phyloP scores from a whole-genome alignment of 495 filamentous ascomycete species.

The Umbilicaria muhlenbergii region DNA sequence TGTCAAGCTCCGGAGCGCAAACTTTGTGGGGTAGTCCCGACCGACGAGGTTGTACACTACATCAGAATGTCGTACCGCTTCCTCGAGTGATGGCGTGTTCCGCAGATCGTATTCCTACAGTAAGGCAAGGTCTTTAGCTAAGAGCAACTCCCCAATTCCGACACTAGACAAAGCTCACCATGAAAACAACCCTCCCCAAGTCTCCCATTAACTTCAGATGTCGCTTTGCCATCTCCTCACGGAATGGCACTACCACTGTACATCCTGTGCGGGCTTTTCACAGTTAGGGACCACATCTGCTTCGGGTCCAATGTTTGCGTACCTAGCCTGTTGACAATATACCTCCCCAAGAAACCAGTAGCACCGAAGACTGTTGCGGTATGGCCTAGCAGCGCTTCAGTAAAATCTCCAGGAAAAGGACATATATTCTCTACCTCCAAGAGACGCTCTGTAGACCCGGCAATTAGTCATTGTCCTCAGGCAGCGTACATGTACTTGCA shows the following conservation, averaged over 20 bases:
- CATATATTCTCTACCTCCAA: conserved; percentile 51
- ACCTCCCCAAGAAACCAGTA: conserved; percentile 87
- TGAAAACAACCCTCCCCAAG: conserved; percentile 73
- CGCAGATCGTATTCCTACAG: conserved; percentile 80
- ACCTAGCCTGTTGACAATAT: conserved; percentile 96
- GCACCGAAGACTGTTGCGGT: conserved; percentile 97
- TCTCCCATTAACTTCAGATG: conserved; percentile 93
- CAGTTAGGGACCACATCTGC: conserved; percentile 18
- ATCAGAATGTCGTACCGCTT: conserved; percentile 90
- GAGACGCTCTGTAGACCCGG: conserved; percentile 45
- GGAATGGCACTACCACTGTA: conserved; percentile 82
- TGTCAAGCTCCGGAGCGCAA: conserved; percentile 16
- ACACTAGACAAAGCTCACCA: conserved; percentile 33
- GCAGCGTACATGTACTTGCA: not conserved
- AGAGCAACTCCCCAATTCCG: not conserved
- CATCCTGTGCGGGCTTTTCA: conserved; percentile 70
- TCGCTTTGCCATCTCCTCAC: conserved; percentile 95
- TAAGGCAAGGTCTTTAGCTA: not conserved
- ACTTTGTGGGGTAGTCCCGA: conserved; percentile 93
- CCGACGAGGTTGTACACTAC: conserved; percentile 94
- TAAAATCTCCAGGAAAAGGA: conserved; percentile 15
- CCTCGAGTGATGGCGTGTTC: conserved; percentile 92
- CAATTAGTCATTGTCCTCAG: conserved; percentile 14
- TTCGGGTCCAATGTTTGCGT: conserved; percentile 14
- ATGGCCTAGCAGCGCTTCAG: conserved; percentile 44